phyloP scores from a whole-genome alignment of 2,329 filamentous ascomycete genomes.

The Xylariaceae sp. region DNA sequence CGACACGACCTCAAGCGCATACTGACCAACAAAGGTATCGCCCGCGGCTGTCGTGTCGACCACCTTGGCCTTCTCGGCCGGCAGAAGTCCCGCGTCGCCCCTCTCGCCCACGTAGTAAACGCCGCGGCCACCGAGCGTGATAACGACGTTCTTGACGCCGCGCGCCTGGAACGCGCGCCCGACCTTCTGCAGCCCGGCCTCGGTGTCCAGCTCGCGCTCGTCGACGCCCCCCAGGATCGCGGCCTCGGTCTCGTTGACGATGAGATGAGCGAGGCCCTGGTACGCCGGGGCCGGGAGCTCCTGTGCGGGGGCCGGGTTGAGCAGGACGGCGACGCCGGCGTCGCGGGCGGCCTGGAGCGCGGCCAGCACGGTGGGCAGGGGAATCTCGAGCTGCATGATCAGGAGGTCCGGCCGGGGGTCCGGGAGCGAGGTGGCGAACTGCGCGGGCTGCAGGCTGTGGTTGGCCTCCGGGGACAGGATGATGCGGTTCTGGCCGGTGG shows the following conservation, averaged over 20 bases:
- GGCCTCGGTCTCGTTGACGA: slow-evolving; percentile 90
- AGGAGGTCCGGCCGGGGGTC: slow-evolving; percentile 54
- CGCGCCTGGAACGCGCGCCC: slow-evolving; percentile 58
- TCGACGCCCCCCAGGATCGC: slow-evolving; percentile 60
- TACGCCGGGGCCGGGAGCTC: slow-evolving; percentile 64
- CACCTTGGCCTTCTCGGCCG: slow-evolving; percentile 67
- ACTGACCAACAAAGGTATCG: slow-evolving; percentile 89
- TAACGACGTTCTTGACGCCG: slow-evolving; percentile 72
- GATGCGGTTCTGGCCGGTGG: slow-evolving; percentile 72
- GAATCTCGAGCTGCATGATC: slow-evolving; percentile 76
- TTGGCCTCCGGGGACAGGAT: slow-evolving; percentile 71
- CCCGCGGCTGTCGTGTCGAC: slow-evolving; percentile 93
- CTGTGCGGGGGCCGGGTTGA: slow-evolving; percentile 82
- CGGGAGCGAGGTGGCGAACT: slow-evolving; percentile 30
- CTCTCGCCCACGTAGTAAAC: slow-evolving; percentile 57
- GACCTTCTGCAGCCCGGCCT: slow-evolving; percentile 41
- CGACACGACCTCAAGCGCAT: slow-evolving; percentile 68
- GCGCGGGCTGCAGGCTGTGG: slow-evolving; percentile 37
- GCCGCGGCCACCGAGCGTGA: slow-evolving; percentile 81
- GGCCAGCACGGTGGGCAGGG: slow-evolving; percentile 59
- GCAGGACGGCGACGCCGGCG: slow-evolving; percentile 58
- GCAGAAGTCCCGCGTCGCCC: slow-evolving; percentile 43
- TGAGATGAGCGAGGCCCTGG: slow-evolving; percentile 65
- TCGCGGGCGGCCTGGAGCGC: slow-evolving; percentile 49
- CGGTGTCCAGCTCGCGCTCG: slow-evolving; percentile 44